Evolutionary conservation across 2,329 filamentous ascomycete species (phyloP).

Genomic region (Pyrenophora teres): DNA sequence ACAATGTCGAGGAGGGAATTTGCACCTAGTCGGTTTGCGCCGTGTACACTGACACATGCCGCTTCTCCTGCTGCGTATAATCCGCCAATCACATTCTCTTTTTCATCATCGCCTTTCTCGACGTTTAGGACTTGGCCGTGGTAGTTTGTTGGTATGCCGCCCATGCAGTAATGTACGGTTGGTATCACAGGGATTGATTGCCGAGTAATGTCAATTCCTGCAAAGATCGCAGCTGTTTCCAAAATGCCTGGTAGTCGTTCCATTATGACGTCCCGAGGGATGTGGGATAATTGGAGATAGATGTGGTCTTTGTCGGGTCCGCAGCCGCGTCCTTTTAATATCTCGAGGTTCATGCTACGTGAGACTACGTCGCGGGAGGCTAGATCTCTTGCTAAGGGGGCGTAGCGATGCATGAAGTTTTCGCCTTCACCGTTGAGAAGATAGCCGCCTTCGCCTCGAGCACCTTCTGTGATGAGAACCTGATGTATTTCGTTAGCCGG

Average conservation of each 20-base stretch:
- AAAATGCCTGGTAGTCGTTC: constrained; percentile 56
- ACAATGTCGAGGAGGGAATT: constrained; percentile 58
- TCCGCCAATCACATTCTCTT: constrained; percentile 52
- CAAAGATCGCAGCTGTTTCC: constrained; percentile 57
- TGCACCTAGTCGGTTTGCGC: constrained; percentile 55
- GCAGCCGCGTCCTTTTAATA: constrained; percentile 53
- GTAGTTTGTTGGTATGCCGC: constrained; percentile 57
- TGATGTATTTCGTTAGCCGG: not conserved
- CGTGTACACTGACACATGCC: constrained; percentile 56
- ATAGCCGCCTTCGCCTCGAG: constrained; percentile 57
- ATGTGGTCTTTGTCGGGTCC: constrained; percentile 56
- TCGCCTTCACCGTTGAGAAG: constrained; percentile 56
- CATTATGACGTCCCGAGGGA: constrained; percentile 54
- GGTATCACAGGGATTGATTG: constrained; percentile 58
- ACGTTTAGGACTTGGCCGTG: constrained; percentile 55
- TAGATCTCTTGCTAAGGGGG: constrained; percentile 57
- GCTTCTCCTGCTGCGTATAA: constrained; percentile 56
- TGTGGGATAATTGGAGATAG: constrained; percentile 54
- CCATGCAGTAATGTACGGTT: constrained; percentile 60
- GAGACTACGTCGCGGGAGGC: constrained; percentile 56
- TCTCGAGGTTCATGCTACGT: constrained; percentile 56
- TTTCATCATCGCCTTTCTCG: constrained; percentile 28
- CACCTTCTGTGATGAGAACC: constrained; percentile 56
- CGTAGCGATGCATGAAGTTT: constrained; percentile 59
- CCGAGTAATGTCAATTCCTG: constrained; percentile 56